Conservation (phyloP, 2,329 filamentous ascomycete genomes). For the Cercospora sp. region DNA sequence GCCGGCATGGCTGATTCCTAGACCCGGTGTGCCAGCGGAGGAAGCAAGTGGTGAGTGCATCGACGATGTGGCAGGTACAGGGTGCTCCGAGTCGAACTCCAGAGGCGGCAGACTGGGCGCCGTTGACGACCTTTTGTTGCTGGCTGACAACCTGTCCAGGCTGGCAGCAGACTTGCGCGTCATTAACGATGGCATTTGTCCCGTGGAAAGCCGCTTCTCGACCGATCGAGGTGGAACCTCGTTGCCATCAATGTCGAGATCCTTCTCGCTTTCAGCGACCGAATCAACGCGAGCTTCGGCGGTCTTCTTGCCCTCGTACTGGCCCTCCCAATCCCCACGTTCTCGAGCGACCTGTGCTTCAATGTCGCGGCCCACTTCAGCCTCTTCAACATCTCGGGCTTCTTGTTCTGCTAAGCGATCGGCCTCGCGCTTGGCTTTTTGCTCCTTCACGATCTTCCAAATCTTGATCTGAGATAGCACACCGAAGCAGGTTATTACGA, state of each 20-base stretch:
- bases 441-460: conserved; percentile 73
- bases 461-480: conserved; percentile 82
- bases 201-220: conserved; percentile 18
- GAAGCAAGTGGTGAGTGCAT: neutral
- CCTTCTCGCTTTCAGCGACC: conserved; percentile 37
- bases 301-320: conserved; percentile 59
- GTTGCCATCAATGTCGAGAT: conserved; percentile 8
- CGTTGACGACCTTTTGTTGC: conserved; percentile 15
- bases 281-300: conserved; percentile 51
- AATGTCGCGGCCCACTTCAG: conserved; percentile 63
- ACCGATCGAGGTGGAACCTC: conserved; percentile 11
- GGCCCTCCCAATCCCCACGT: conserved; percentile 71
- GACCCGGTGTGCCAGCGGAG: conserved; percentile 15
- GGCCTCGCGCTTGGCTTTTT: conserved; percentile 49
- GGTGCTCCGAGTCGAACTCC: conserved; percentile 5
- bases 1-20: conserved; percentile 13
- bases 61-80: neutral
- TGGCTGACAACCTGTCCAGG: conserved; percentile 5
- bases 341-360: conserved; percentile 64
- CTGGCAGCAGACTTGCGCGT: conserved; percentile 10
- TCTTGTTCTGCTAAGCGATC: conserved; percentile 56
- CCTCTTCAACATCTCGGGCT: conserved; percentile 66
- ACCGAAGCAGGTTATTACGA: conserved; percentile 73
- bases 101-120: conserved; percentile 19
- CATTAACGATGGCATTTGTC: neutral